Conservation (phyloP, 805 yeast genomes). For the Saccharomycopsis microspora region DNA sequence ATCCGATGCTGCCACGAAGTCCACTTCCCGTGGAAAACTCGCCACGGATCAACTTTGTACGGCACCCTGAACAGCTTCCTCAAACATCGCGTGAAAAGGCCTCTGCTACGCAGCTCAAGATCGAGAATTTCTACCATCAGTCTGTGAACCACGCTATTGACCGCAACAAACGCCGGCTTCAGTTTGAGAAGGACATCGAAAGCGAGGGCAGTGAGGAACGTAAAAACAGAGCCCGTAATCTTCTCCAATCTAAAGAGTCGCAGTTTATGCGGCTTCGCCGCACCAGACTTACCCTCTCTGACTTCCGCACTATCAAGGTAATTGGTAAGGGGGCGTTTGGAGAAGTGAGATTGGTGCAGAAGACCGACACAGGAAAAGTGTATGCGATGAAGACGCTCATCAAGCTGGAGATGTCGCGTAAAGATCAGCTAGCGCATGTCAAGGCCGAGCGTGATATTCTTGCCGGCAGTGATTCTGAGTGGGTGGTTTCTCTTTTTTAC, state of each 20-base stretch:
- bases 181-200: conserved; percentile 62
- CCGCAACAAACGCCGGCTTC: conserved; percentile 84
- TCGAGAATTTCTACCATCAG: conserved; percentile 78
- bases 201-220: conserved; percentile 81
- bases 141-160: conserved; percentile 89
- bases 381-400: conserved; percentile 90
- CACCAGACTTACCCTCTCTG: conserved; percentile 72
- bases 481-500: conserved; percentile 78
- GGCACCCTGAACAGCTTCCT: conserved; percentile 74
- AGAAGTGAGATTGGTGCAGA: conserved; percentile 89
- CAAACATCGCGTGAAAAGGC: conserved; percentile 72
- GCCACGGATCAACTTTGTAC: conserved; percentile 15
- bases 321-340: conserved; percentile 98
- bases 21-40: no score
- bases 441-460: conserved; percentile 93
- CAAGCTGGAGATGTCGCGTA: conserved; percentile 88
- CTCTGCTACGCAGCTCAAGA: conserved; percentile 66
- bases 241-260: conserved; percentile 81
- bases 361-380: conserved; percentile 81
- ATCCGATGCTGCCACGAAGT: neutral
- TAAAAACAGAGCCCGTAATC: conserved; percentile 66
- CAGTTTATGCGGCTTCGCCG: conserved; percentile 77
- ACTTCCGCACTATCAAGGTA: conserved; percentile 76
- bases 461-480: conserved; percentile 80
- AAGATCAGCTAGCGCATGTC: conserved; percentile 90